Conservation (phyloP, 768 basidiomycete genomes). For the Phanerodontia chrysosporium region DNA sequence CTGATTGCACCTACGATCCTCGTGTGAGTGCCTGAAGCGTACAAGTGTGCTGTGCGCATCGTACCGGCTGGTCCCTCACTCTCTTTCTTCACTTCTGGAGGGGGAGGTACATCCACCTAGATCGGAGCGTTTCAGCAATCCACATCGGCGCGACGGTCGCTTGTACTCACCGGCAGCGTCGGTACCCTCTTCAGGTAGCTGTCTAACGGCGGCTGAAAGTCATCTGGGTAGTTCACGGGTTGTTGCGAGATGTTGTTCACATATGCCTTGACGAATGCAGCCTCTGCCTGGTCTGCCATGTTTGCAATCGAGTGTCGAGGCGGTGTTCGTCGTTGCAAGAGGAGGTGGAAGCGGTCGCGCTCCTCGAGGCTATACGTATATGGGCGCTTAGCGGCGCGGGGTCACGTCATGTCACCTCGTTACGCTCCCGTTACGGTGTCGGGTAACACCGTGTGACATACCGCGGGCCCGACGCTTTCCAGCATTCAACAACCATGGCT, state of each 20-base stretch:
- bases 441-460: conserved; percentile 9
- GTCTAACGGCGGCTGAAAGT: conserved; percentile 70
- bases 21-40: background rate
- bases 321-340: background rate
- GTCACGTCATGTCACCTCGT: conserved; percentile 7
- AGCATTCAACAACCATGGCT: conserved; percentile 19
- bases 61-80: conserved; percentile 30
- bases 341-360: background rate
- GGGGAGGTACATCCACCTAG: conserved; percentile 57
- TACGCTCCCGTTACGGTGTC: background rate
- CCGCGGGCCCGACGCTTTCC: background rate
- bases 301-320: background rate
- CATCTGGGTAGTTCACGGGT: conserved; percentile 64
- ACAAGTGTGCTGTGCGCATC: conserved; percentile 1
- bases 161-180: conserved; percentile 52
- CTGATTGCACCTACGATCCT: conserved; percentile 42
- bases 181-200: conserved; percentile 68
- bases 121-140: background rate
- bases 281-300: conserved; percentile 55
- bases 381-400: background rate
- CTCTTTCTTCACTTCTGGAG: conserved; percentile 47
- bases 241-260: conserved; percentile 60
- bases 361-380: conserved; percentile 7
- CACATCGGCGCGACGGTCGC: background rate
- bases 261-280: conserved; percentile 64